Evolutionary conservation across 306 rosid genomes (phyloP).

Genomic region (Trifolium repens): DNA sequence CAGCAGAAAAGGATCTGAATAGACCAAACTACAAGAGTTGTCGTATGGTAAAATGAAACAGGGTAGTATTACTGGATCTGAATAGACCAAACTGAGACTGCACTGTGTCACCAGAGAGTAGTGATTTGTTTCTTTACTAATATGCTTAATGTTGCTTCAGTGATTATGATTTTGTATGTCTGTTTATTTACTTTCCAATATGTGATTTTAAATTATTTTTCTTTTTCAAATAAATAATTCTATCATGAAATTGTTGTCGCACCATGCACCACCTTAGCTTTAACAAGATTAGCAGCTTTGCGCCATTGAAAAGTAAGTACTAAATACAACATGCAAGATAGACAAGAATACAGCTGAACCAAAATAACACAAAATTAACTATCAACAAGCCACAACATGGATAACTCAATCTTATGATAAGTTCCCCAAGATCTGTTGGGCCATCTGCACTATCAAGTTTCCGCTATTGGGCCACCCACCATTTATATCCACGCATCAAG

Average conservation of each 20-base stretch:
- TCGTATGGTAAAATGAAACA: not conserved
- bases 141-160: not conserved
- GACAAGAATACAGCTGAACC: not conserved
- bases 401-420: not conserved
- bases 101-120: not conserved
- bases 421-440: no score
- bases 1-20: not conserved
- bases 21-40: not conserved
- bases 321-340: slow-evolving; percentile 6
- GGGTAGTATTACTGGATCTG: not conserved
- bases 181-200: slow-evolving; percentile 7
- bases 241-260: not conserved
- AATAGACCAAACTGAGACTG: not conserved
- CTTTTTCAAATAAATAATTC: not conserved
- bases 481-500: no score
- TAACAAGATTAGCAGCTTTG: not conserved
- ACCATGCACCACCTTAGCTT: not conserved
- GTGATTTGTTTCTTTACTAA: slow-evolving; percentile 4
- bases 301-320: slow-evolving; percentile 13
- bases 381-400: not conserved
- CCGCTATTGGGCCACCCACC: no score
- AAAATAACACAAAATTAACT: not conserved
- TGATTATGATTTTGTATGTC: not conserved
- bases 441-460: no score
- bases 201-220: not conserved